Percentiles rank a stretch among this genome's conserved stretches.
Evolutionary conservation across 768 basidiomycete species (phyloP).

Genomic region (Pilatotrama ljubarskyi): DNA sequence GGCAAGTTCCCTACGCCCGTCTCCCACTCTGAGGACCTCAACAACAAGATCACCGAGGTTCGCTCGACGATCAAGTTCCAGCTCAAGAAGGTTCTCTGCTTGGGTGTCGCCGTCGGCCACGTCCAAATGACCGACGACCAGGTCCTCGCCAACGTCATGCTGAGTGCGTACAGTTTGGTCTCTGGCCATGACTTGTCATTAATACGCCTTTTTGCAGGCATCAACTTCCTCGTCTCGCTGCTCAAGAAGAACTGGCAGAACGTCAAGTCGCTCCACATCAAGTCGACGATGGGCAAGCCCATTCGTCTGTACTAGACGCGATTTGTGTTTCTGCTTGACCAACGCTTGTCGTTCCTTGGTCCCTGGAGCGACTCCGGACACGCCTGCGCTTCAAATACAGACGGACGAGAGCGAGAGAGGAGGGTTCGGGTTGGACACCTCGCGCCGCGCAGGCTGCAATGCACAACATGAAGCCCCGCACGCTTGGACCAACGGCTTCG

Average conservation of each 20-base stretch:
- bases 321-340: constrained; percentile 1
- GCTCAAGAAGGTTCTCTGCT: constrained; percentile 97
- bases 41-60: constrained; percentile 90
- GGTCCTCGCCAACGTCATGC: constrained; percentile 96
- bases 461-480: constrained; percentile 97
- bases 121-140: constrained; percentile 98
- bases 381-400: neutral
- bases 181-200: too few species aligned
- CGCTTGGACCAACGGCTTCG: constrained; percentile 94
- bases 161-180: constrained; percentile 54
- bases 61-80: constrained; percentile 99
- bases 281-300: constrained; percentile 99
- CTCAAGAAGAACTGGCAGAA: constrained; percentile 99
- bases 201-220: constrained; percentile 50
- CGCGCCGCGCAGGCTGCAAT: constrained; percentile 47
- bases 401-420: neutral
- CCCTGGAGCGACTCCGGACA: constrained; percentile 4
- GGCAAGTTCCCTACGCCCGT: constrained; percentile 99
- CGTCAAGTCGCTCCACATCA: constrained; percentile 97
- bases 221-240: constrained; percentile 99
- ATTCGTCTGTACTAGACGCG: constrained; percentile 81
- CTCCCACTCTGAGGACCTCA: constrained; percentile 86
- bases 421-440: neutral
- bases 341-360: neutral
- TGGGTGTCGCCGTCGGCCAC: constrained; percentile 98